A percentile compares a stretch with the other conserved stretches of the same genome.
phyloP scores from a whole-genome alignment of 805 yeast species.

The Wickerhamiella galacta region DNA sequence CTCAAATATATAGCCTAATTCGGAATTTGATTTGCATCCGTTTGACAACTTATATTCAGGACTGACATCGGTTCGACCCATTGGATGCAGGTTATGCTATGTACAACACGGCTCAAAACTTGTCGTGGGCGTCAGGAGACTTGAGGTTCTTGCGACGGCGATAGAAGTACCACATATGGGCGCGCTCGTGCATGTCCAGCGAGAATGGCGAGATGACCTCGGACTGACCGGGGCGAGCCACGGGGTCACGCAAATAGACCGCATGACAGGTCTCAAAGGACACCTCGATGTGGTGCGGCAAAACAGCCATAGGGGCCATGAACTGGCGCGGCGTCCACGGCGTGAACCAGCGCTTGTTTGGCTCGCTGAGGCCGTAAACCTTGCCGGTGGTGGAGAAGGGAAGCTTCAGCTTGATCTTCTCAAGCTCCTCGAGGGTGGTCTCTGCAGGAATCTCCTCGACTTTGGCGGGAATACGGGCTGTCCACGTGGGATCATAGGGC shows the following conservation, averaged over 20 bases:
- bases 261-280: conserved; percentile 90
- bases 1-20: background rate
- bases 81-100: too few relatives aligned
- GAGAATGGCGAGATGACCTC: conserved; percentile 89
- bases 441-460: conserved; percentile 31
- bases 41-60: too few relatives aligned
- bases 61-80: too few relatives aligned
- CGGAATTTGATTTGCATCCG: too few relatives aligned
- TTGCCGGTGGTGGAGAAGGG: conserved; percentile 34
- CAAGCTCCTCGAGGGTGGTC: conserved; percentile 29
- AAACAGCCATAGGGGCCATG: conserved; percentile 77
- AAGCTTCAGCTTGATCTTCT: conserved; percentile 27
- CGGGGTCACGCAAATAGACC: conserved; percentile 90
- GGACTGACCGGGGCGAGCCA: conserved; percentile 90
- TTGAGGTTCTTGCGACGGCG: conserved; percentile 21
- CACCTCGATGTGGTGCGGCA: conserved; percentile 83
- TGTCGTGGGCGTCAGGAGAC: too few relatives aligned
- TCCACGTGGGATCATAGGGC: conserved; percentile 37
- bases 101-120: too few relatives aligned
- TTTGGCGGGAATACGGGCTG: conserved; percentile 26
- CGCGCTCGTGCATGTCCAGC: conserved; percentile 70
- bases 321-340: conserved; percentile 96
- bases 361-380: conserved; percentile 64
- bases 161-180: conserved; percentile 67
- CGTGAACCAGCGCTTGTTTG: conserved; percentile 71